phyloP scores from a whole-genome alignment of 306 rosid genomes.

The Cicer bijugum region DNA sequence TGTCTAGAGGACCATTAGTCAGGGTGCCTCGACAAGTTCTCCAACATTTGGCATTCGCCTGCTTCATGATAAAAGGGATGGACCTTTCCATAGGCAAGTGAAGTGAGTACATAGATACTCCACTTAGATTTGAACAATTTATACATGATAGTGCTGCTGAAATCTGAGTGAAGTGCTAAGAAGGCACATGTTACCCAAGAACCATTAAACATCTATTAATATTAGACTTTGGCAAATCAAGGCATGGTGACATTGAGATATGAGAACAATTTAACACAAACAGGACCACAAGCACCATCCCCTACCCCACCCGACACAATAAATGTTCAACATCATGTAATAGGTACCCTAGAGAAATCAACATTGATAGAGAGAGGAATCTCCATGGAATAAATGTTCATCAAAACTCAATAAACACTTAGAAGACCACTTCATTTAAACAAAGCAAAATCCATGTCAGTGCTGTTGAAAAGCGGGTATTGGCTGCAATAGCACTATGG shows the following conservation, averaged over 20 bases:
- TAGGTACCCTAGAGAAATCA: background rate
- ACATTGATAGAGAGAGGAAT: background rate
- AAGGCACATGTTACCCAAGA: background rate
- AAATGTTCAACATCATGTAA: constrained; percentile 15
- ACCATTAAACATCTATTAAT: background rate
- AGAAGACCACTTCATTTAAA: background rate
- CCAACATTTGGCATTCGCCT: background rate
- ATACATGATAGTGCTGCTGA: background rate
- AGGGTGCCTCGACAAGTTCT: background rate
- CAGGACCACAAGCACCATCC: background rate
- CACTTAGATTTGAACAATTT: background rate
- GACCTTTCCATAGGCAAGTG: background rate
- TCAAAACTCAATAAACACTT: constrained; percentile 15
- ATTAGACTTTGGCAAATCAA: background rate
- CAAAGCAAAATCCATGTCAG: background rate
- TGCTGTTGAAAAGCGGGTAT: no score
- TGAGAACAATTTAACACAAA: background rate
- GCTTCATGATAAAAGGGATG: background rate
- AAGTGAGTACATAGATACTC: background rate
- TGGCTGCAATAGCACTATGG: no score
- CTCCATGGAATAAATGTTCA: constrained; percentile 19
- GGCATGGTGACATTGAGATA: background rate
- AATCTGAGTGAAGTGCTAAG: background rate
- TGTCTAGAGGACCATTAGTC: background rate
- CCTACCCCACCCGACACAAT: background rate